Base-by-base conservation (phyloP, 192 early-diverging fungal species). In the Entrophospora sp. region DNA sequence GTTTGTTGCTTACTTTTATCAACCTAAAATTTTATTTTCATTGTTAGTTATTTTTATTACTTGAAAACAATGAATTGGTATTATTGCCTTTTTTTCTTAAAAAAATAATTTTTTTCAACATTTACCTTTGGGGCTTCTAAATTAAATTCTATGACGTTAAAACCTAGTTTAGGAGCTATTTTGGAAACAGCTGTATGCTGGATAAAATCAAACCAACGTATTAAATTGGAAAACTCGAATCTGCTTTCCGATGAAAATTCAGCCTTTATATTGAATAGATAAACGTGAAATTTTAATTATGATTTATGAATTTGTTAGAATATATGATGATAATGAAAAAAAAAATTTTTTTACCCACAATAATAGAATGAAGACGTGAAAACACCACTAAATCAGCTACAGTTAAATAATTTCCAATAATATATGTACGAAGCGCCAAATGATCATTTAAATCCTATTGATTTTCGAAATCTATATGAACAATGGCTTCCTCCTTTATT, bases 191-290 rank as follows among this genome's bases (percentile, higher is more conserved):
- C 71, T 12, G 81, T 73, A 61, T 91, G 77, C 74, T 91, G 90
- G 58, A 91, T 77, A 53, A 91, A 72, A 77, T 90, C 88, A 59
- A 89, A 88, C 86, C 89, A 91, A 34, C 90, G 79, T 43, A 83
- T 79, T 37, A 90, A 77, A 72, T 87, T 76, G 68, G 75, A 73
- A 38, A 76, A 71, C 49, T 69, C 80, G 66, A 84, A 78, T 53
- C 81, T 83, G 62, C 83, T 80, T 53, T 86, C 79, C 16, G 56
- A 38, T 4, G 84, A 75, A 28, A 82, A 81, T 25, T 74, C 67
- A 28, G 69, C 77, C 74, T 75, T 44, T 57, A 32, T n/a, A n/a
- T n/a, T n/a, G n/a, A n/a, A n/a, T n/a, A n/a, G n/a, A n/a, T n/a
- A n/a, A n/a, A n/a, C n/a, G n/a, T n/a, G 53, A 48, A 18, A 43